These are phyloP conservation scores for Fagus crenata DNA, from an alignment of 306 rosid genomes.

Conservation along the genomic window DNA sequence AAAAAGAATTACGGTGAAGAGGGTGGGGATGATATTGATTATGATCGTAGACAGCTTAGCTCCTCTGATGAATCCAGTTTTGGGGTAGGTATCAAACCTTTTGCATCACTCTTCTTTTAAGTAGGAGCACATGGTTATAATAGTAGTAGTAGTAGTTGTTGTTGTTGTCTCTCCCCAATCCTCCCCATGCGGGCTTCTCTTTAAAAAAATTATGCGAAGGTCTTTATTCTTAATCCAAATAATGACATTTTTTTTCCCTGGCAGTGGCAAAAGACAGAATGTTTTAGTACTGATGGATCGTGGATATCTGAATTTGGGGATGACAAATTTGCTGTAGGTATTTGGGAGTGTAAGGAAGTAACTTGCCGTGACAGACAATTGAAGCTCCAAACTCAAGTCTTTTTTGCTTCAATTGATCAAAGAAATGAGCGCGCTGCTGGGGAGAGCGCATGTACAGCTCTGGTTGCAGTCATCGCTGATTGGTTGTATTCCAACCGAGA, in stretches of 20 bases:
- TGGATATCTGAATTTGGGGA: constrained; percentile 94
- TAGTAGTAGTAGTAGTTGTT: neutral
- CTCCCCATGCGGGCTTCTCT: neutral
- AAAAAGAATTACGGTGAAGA: constrained; percentile 91
- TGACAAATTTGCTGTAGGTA: constrained; percentile 90
- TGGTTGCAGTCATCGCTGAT: constrained; percentile 90
- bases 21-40: constrained; percentile 99
- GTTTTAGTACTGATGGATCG: constrained; percentile 63
- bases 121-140: neutral
- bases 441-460: constrained; percentile 98
- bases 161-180: too few relatives aligned
- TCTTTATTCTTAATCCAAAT: constrained; percentile 7
- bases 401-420: constrained; percentile 96
- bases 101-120: neutral
- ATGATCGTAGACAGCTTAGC: constrained; percentile 93
- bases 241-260: constrained; percentile 10
- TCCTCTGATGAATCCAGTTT: constrained; percentile 71
- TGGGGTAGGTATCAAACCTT: constrained; percentile 52
- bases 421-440: constrained; percentile 98
- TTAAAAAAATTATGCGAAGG: neutral
- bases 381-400: constrained; percentile 86
- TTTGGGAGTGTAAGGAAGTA: constrained; percentile 90
- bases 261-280: constrained; percentile 64
- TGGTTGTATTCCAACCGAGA: constrained; percentile 87
- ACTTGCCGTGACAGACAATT: constrained; percentile 83